phyloP scores from a whole-genome alignment of 2,329 filamentous ascomycete species.

The Colletotrichum endophyticum region DNA sequence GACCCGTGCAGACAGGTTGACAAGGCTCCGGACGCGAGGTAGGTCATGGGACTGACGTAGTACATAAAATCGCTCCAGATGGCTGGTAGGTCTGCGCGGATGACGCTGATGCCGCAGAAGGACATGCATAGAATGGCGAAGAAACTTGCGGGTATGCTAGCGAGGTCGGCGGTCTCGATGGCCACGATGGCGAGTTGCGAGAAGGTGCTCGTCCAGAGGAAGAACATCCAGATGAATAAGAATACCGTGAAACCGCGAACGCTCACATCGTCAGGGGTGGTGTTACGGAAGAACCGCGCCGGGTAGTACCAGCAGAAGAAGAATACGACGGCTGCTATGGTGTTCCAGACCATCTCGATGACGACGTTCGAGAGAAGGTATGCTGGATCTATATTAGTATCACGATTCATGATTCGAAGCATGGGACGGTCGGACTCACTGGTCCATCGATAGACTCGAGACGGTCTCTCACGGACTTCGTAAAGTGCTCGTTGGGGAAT shows the following conservation, averaged over 20 bases:
- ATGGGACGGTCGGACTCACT: neutral
- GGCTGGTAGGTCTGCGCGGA: slow-evolving; percentile 10
- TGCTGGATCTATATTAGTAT: neutral
- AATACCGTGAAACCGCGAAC: slow-evolving; percentile 19
- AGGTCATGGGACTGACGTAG: slow-evolving; percentile 29
- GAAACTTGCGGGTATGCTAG: slow-evolving; percentile 13
- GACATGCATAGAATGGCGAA: slow-evolving; percentile 20
- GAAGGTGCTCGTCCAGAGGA: slow-evolving; percentile 22
- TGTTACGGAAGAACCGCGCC: slow-evolving; percentile 67
- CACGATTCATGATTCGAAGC: fast-evolving
- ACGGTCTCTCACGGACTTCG: slow-evolving; percentile 71
- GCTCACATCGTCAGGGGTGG: slow-evolving; percentile 28
- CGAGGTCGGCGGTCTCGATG: slow-evolving; percentile 19
- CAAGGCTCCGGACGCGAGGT: slow-evolving; percentile 30
- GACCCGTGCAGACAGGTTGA: slow-evolving; percentile 27
- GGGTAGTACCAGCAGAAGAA: slow-evolving; percentile 76
- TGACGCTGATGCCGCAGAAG: slow-evolving; percentile 23
- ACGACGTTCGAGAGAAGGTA: slow-evolving; percentile 46
- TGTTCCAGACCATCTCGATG: slow-evolving; percentile 75
- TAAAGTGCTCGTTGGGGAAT: slow-evolving; percentile 70
- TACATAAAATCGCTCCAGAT: slow-evolving; percentile 27
- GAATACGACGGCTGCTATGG: slow-evolving; percentile 66
- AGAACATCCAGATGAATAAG: slow-evolving; percentile 23
- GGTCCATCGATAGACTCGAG: slow-evolving; percentile 58
- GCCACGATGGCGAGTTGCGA: slow-evolving; percentile 20